A percentile compares a stretch with the other conserved stretches of the same genome.
These are phyloP conservation scores for Suhomyces kilbournensis DNA, from an alignment of 805 yeast genomes.

Conservation along the genomic window DNA sequence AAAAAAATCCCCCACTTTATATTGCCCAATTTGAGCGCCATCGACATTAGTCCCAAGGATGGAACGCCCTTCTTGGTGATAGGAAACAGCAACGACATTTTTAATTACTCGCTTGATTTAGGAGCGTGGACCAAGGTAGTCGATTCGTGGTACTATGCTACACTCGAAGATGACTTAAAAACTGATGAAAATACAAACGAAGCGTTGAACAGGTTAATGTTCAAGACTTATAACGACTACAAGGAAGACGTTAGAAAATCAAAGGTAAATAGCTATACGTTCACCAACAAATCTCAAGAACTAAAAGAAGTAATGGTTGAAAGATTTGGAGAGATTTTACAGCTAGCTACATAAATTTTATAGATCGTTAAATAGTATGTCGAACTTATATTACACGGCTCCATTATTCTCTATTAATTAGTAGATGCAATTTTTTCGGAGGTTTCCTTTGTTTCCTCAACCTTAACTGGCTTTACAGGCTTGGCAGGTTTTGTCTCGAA, in stretches of 20 bases:
- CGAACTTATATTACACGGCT: background rate
- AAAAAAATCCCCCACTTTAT: conserved; percentile 2
- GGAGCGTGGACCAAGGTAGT: conserved; percentile 47
- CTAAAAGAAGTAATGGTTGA: conserved; percentile 3
- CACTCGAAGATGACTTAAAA: conserved; percentile 6
- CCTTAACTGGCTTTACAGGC: background rate
- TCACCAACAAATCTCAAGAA: conserved; percentile 2
- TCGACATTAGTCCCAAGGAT: conserved; percentile 32
- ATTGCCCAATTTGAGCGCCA: conserved; percentile 5
- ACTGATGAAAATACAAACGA: background rate
- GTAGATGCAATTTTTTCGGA: background rate
- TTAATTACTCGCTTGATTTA: conserved; percentile 39
- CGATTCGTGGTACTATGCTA: conserved; percentile 42
- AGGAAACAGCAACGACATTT: conserved; percentile 34
- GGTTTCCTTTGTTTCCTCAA: background rate
- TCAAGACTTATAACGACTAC: conserved; percentile 6
- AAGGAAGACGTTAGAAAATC: conserved; percentile 8
- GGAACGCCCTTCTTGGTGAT: conserved; percentile 46
- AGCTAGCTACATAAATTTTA: background rate
- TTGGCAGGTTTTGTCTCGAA: conserved; percentile 9
- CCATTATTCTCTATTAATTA: background rate
- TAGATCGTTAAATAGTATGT: background rate
- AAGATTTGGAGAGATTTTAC: conserved; percentile 3
- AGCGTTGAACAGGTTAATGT: conserved; percentile 3
- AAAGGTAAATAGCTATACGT: conserved; percentile 8